Evolutionary conservation across 2,329 filamentous ascomycete species (phyloP).

Genomic region (Allantophomopsis lycopodina): DNA sequence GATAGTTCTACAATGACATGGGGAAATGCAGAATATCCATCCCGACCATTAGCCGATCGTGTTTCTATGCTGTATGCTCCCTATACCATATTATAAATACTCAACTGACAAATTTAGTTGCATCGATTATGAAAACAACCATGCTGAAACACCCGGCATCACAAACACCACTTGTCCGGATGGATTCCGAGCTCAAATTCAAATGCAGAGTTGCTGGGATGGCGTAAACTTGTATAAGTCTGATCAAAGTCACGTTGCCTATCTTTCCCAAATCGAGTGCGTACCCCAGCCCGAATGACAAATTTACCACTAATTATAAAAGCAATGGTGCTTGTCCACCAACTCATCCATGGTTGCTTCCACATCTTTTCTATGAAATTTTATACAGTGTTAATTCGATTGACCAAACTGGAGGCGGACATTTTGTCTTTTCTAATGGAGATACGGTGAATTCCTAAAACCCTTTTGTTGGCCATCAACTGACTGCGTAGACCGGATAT

Average conservation of each 20-base stretch:
- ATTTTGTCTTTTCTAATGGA: slow-evolving; percentile 28
- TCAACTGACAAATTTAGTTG: slow-evolving; percentile 1
- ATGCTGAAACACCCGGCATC: slow-evolving; percentile 33
- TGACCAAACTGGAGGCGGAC: slow-evolving; percentile 7
- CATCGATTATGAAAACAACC: slow-evolving; percentile 4
- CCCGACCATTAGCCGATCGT: slow-evolving; percentile 18
- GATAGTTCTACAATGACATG: slow-evolving; percentile 18
- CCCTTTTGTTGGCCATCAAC: background rate
- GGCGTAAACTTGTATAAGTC: slow-evolving; percentile 34
- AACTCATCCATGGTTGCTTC: slow-evolving; percentile 19
- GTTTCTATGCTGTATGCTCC: slow-evolving; percentile 17
- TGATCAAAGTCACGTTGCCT: slow-evolving; percentile 26
- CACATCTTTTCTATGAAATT: slow-evolving; percentile 26
- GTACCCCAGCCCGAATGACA: background rate
- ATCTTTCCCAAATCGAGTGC: slow-evolving; percentile 20
- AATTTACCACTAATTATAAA: too few species aligned
- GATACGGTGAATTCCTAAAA: slow-evolving; percentile 11
- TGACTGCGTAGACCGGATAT: slow-evolving; percentile 34
- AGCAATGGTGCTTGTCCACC: slow-evolving; percentile 25
- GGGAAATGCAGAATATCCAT: slow-evolving; percentile 18
- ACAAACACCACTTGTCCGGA: slow-evolving; percentile 41
- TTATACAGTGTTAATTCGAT: slow-evolving; percentile 14
- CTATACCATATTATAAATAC: slow-evolving; percentile 2
- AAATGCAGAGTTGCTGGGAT: slow-evolving; percentile 51
- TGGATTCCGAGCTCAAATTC: slow-evolving; percentile 42